These are phyloP conservation scores for Lavandula angustifolia DNA, from an alignment of 257 asterid genomes.

Conservation along the genomic window DNA sequence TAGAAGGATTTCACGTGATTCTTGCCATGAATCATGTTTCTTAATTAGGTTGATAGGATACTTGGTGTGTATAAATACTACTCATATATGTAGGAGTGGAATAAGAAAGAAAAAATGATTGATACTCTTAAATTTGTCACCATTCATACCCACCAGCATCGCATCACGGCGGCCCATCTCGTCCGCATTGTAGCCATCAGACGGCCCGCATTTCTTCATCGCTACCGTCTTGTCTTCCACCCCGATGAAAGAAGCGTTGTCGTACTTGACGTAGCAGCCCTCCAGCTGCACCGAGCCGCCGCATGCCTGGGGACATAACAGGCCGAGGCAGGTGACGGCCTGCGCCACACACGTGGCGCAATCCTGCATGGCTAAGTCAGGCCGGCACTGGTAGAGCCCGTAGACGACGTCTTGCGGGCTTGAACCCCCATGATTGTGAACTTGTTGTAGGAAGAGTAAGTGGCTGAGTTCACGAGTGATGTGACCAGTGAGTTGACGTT, in stretches of 20 bases:
- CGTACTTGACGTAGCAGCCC: slow-evolving; percentile 86
- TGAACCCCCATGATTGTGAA: slow-evolving; percentile 65
- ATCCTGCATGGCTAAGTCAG: slow-evolving; percentile 87
- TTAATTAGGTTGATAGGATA: too few species aligned
- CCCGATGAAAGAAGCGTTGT: slow-evolving; percentile 66
- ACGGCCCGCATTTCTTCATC: slow-evolving; percentile 90
- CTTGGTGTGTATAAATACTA: too few species aligned
- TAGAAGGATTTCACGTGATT: too few species aligned
- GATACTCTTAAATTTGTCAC: too few species aligned
- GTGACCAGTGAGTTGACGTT: slow-evolving; percentile 82
- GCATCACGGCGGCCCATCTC: slow-evolving; percentile 67
- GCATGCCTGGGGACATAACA: slow-evolving; percentile 57
- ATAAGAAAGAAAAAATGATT: too few species aligned
- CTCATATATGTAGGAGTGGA: too few species aligned
- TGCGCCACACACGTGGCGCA: slow-evolving; percentile 84
- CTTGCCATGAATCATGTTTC: too few species aligned
- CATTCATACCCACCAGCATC: slow-evolving; percentile 55
- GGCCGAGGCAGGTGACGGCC: slow-evolving; percentile 57
- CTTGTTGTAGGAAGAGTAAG: slow-evolving; percentile 86
- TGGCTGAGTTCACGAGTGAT: slow-evolving; percentile 88
- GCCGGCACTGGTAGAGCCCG: slow-evolving; percentile 87
- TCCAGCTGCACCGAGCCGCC: slow-evolving; percentile 83
- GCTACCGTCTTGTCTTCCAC: slow-evolving; percentile 77
- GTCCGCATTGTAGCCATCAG: slow-evolving; percentile 53
- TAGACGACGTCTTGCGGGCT: slow-evolving; percentile 54